A percentile compares a stretch with the other conserved stretches of the same genome.
Conservation (phyloP, 257 asterid species). For the Solanum acaule region DNA sequence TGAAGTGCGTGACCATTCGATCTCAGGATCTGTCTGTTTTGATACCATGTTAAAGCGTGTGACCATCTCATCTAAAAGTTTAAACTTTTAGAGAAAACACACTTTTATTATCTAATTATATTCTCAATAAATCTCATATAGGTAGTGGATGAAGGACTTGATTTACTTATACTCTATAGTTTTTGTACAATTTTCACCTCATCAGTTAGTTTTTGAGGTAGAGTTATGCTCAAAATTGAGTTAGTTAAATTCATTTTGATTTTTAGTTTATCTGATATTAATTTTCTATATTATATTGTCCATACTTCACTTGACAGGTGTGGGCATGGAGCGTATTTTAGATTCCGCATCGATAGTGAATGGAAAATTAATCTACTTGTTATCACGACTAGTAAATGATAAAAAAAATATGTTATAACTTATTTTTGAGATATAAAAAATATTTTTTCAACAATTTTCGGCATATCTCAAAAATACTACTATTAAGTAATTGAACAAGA, state of each 20-base stretch:
- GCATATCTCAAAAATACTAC: too few species aligned
- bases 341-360: neutral
- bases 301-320: too few species aligned
- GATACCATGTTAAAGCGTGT: too few species aligned
- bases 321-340: neutral
- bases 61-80: too few species aligned
- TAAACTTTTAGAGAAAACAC: rapidly evolving
- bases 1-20: too few species aligned
- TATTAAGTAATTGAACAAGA: too few species aligned
- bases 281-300: too few species aligned
- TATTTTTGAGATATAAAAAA: too few species aligned
- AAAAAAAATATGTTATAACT: too few species aligned
- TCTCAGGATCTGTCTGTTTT: too few species aligned
- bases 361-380: neutral
- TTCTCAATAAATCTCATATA: neutral
- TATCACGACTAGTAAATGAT: neutral
- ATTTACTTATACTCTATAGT: neutral
- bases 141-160: neutral
- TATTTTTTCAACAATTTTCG: neutral
- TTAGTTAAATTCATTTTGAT: neutral
- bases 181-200: neutral
- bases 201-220: neutral
- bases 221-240: neutral
- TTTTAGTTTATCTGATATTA: neutral
- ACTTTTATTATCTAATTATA: too few species aligned